Percentiles rank a stretch among this genome's conserved stretches.
phyloP scores from a whole-genome alignment of 768 basidiomycete species.

The Leccinum incarnatum region DNA sequence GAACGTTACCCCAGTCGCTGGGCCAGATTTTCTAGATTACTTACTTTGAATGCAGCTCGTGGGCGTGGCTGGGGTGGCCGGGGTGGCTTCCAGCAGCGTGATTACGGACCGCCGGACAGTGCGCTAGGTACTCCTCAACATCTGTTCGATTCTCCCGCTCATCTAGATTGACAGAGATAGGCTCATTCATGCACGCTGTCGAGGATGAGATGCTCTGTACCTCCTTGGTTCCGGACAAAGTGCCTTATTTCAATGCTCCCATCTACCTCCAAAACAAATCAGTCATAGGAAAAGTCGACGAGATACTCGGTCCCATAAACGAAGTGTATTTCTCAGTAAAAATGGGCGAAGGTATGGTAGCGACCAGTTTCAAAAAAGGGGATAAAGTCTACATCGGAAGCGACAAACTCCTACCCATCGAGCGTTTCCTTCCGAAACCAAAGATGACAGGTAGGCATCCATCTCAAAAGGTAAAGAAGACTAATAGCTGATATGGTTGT shows the following conservation, averaged over 20 bases:
- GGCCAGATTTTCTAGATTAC: neutral
- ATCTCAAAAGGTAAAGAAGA: constrained; percentile 5
- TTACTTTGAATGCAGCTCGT: constrained; percentile 38
- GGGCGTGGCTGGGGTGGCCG: constrained; percentile 71
- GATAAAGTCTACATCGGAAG: constrained; percentile 97
- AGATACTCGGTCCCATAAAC: constrained; percentile 99
- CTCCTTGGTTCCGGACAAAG: constrained; percentile 80
- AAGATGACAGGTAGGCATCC: constrained; percentile 70
- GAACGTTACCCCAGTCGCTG: neutral
- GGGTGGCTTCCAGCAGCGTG: constrained; percentile 69
- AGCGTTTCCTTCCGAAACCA: constrained; percentile 95
- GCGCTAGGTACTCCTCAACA: constrained; percentile 54
- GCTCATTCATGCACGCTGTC: constrained; percentile 89
- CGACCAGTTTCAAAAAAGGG: constrained; percentile 92
- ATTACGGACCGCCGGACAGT: constrained; percentile 74
- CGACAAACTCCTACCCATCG: constrained; percentile 96
- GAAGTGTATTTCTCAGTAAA: constrained; percentile 98
- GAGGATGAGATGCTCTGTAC: constrained; percentile 98
- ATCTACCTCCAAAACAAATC: constrained; percentile 98
- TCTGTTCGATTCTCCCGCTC: neutral
- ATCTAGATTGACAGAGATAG: constrained; percentile 66
- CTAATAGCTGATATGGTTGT: neutral
- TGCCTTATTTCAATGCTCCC: constrained; percentile 98
- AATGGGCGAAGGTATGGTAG: constrained; percentile 95
- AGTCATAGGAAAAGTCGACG: constrained; percentile 94